Evolutionary conservation across 495 filamentous ascomycete species (phyloP).

Genomic region (Penicillium verhagenii): DNA sequence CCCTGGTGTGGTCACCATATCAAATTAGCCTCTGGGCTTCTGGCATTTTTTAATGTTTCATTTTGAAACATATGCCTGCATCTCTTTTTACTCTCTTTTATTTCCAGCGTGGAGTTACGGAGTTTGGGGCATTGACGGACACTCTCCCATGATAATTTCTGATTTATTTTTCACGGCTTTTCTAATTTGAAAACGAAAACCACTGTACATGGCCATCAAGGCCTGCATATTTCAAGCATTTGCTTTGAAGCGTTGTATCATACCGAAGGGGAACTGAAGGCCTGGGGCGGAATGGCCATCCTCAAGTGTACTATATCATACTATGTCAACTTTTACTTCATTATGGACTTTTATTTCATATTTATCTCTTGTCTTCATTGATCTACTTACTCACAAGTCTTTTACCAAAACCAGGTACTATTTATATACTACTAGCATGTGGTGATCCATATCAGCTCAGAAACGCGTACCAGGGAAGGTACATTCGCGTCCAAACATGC

Average conservation of each 20-base stretch:
- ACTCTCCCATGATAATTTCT: slow-evolving; percentile 21
- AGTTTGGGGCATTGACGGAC: slow-evolving; percentile 25
- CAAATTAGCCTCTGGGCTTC: slow-evolving; percentile 17
- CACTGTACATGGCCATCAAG: slow-evolving; percentile 22
- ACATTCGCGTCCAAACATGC: too few species aligned
- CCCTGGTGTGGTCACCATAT: slow-evolving; percentile 33
- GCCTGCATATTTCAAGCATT: slow-evolving; percentile 11
- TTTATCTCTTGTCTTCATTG: background rate
- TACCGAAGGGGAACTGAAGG: slow-evolving; percentile 8
- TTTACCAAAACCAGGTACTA: too few species aligned
- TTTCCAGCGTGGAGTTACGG: slow-evolving; percentile 40
- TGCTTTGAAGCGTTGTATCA: slow-evolving; percentile 20
- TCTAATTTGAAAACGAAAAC: background rate
- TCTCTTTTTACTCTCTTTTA: slow-evolving; percentile 3
- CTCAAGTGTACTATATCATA: slow-evolving; percentile 7
- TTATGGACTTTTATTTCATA: background rate
- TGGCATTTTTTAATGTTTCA: slow-evolving; percentile 8
- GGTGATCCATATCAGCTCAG: too few species aligned
- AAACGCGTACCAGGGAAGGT: background rate
- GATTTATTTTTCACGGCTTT: background rate
- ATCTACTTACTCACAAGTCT: background rate
- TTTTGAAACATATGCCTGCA: background rate
- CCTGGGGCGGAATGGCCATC: background rate
- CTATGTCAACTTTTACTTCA: background rate
- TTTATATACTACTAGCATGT: too few species aligned